These are phyloP conservation scores for Cylindricascospora bacillispora DNA, from an alignment of 1,139 yeast genomes.

Conservation along the genomic window DNA sequence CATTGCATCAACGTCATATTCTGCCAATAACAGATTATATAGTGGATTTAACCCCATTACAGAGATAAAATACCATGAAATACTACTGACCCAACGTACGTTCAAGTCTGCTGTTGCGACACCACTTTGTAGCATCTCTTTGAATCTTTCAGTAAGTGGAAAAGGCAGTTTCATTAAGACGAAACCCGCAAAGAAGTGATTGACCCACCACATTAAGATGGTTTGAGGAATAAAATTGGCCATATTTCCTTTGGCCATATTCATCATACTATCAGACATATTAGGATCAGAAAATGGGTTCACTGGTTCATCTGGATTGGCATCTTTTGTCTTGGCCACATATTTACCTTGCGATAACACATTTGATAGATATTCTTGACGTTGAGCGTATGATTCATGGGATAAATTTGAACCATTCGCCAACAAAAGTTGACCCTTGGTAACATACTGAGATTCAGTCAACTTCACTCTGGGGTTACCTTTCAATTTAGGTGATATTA, in stretches of 20 bases:
- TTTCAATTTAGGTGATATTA: conserved; percentile 48
- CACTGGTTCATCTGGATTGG: conserved; percentile 29
- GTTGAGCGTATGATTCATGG: conserved; percentile 23
- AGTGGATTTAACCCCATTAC: conserved; percentile 77
- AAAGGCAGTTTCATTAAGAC: conserved; percentile 71
- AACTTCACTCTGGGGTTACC: conserved; percentile 32
- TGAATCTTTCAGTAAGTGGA: conserved; percentile 80
- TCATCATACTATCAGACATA: conserved; percentile 62
- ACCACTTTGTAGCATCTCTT: conserved; percentile 84
- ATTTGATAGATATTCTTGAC: conserved; percentile 18
- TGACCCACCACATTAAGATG: conserved; percentile 91
- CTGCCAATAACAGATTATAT: conserved; percentile 58
- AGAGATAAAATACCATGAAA: conserved; percentile 95
- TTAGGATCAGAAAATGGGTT: conserved; percentile 63
- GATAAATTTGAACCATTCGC: conserved; percentile 39
- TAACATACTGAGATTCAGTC: conserved; percentile 48
- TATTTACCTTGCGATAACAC: conserved; percentile 21
- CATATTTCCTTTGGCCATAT: conserved; percentile 69
- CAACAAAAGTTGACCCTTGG: conserved; percentile 44
- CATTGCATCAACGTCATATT: conserved; percentile 31
- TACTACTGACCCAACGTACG: conserved; percentile 87
- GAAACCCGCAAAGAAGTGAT: conserved; percentile 85
- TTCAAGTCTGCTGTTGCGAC: conserved; percentile 75
- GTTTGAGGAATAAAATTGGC: conserved; percentile 87
- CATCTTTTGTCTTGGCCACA: conserved; percentile 31